Evolutionary conservation across 176 grass and related monocot species (phyloP).

Genomic region (Aegilops tauschii): DNA sequence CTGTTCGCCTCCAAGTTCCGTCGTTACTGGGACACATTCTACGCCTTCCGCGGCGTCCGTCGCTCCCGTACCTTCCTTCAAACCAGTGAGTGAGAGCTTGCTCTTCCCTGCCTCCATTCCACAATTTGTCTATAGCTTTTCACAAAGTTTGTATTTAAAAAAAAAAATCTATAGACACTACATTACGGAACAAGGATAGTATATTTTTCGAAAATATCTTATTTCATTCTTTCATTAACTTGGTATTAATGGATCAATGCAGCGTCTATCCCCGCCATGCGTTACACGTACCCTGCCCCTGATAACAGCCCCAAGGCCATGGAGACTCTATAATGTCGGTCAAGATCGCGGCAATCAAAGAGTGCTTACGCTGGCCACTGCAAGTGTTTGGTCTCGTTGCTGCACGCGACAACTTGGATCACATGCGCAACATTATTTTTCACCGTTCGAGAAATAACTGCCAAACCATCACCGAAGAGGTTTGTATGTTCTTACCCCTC

Average conservation of each 20-base stretch:
- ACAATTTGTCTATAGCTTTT: not conserved
- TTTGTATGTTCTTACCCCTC: not conserved
- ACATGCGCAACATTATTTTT: not conserved
- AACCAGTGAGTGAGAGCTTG: not conserved
- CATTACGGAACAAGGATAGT: no score
- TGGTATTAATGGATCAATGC: not conserved
- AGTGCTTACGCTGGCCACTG: not conserved
- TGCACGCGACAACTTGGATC: not conserved
- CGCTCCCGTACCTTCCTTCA: not conserved
- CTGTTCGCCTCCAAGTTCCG: not conserved
- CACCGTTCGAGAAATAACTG: not conserved
- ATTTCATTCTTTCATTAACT: not conserved
- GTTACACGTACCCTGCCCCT: not conserved
- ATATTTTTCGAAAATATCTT: not conserved
- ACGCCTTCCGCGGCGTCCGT: not conserved
- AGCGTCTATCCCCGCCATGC: not conserved
- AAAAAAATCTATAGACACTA: no score
- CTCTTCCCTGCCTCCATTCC: not conserved
- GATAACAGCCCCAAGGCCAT: not conserved
- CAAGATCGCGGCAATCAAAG: not conserved
- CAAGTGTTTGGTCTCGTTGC: slow-evolving; percentile 4
- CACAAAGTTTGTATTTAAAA: not conserved
- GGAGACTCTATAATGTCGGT: not conserved
- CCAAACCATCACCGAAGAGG: not conserved
- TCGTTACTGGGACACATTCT: not conserved